Conservation (phyloP, 2,329 filamentous ascomycete species). For the Mariannaea sp. region DNA sequence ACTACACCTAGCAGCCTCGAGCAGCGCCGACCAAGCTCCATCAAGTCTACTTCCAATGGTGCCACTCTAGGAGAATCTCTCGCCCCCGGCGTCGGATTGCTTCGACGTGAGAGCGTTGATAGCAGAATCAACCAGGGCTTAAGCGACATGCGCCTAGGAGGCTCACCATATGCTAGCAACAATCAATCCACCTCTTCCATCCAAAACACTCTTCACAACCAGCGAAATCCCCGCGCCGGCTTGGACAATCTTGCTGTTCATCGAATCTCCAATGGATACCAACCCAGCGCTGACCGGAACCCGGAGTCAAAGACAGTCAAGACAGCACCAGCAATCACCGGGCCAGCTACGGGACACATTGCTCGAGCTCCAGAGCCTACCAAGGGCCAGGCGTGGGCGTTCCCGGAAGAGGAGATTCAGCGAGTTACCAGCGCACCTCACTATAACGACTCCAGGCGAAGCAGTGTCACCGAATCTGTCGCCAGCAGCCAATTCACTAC, state of each 20-base stretch:
- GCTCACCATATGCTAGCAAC: constrained; percentile 72
- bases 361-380: constrained; percentile 77
- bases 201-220: constrained; percentile 70
- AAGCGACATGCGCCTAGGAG: constrained; percentile 69
- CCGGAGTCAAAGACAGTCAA: constrained; percentile 62
- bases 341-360: constrained; percentile 67
- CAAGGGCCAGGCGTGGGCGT: constrained; percentile 83
- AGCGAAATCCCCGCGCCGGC: constrained; percentile 62
- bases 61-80: constrained; percentile 44
- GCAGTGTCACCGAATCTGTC: constrained; percentile 76
- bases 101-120: constrained; percentile 78
- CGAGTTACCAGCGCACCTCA: constrained; percentile 52
- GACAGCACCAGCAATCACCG: constrained; percentile 77
- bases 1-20: constrained; percentile 52
- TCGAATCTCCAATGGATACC: constrained; percentile 68
- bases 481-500: constrained; percentile 80
- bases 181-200: constrained; percentile 79
- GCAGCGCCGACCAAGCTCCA: constrained; percentile 49
- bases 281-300: constrained; percentile 62
- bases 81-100: constrained; percentile 48
- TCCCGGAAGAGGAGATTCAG: constrained; percentile 73
- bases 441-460: constrained; percentile 70
- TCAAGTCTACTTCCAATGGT: constrained; percentile 41
- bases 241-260: constrained; percentile 59
- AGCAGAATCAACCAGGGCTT: constrained; percentile 77